These are phyloP conservation scores for Peronospora farinosa DNA, from an alignment of 352 stramenopile species.

Conservation along the genomic window DNA sequence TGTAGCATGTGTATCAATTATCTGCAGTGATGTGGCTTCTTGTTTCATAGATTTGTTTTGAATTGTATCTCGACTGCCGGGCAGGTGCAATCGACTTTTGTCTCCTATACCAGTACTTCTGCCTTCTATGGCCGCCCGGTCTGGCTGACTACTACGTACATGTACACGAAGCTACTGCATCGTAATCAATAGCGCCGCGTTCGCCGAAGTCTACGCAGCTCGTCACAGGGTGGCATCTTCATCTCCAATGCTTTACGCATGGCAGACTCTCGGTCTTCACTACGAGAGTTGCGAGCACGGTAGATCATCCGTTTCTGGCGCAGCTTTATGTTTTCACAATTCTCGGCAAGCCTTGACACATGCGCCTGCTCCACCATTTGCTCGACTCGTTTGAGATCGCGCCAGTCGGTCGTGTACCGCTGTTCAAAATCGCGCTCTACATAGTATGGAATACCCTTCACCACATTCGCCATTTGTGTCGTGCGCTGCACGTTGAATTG, in stretches of 20 bases:
- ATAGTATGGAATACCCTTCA: slow-evolving; percentile 85
- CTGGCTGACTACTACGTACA: slow-evolving; percentile 5
- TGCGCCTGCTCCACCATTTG: slow-evolving; percentile 84
- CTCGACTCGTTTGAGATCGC: slow-evolving; percentile 77
- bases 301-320: slow-evolving; percentile 87
- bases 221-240: slow-evolving; percentile 79
- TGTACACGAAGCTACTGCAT: slow-evolving; percentile 4
- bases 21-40: neutral
- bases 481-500: slow-evolving; percentile 71
- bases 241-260: slow-evolving; percentile 79
- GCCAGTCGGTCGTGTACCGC: slow-evolving; percentile 82
- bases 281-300: slow-evolving; percentile 69
- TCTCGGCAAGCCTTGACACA: slow-evolving; percentile 60
- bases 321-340: slow-evolving; percentile 74
- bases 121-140: slow-evolving; percentile 14
- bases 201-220: slow-evolving; percentile 62
- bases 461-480: slow-evolving; percentile 78
- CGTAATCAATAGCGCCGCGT: slow-evolving; percentile 46
- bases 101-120: neutral
- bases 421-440: slow-evolving; percentile 82
- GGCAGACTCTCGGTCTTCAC: slow-evolving; percentile 61
- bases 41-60: slow-evolving; percentile 24
- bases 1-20: slow-evolving; percentile 6
- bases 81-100: slow-evolving; percentile 1
- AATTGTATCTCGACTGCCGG: neutral